A percentile compares a stretch with the other conserved stretches of the same genome.
These are phyloP conservation scores for Lactifluus piperatus DNA, from an alignment of 768 basidiomycete genomes.

Conservation along the genomic window DNA sequence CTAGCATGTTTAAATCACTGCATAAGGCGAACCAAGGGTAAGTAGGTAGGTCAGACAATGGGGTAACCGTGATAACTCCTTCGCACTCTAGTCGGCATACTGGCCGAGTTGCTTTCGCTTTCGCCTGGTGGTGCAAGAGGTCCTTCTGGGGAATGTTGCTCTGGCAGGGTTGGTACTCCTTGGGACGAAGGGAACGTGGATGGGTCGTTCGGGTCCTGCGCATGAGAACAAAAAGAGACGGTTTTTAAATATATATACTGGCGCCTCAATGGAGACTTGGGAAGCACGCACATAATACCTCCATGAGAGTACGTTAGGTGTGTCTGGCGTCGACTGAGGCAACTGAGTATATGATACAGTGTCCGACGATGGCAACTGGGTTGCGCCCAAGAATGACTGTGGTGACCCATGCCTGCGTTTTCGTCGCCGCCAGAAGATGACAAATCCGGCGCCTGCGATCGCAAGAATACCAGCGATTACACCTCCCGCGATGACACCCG, in stretches of 20 bases:
- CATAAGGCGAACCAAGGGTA: no score
- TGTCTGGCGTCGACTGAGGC: not conserved
- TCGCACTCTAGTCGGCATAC: no score
- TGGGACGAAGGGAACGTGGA: conserved; percentile 1
- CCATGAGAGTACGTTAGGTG: not conserved
- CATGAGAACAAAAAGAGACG: not conserved
- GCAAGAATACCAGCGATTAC: not conserved
- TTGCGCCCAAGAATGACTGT: not conserved
- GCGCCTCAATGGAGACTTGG: not conserved
- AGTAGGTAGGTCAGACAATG: not conserved
- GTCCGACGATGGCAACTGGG: not conserved
- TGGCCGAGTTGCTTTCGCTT: not conserved
- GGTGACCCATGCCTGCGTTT: not conserved
- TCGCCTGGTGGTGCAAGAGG: not conserved
- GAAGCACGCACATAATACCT: conserved; percentile 4
- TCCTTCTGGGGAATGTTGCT: not conserved
- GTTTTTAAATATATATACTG: not conserved
- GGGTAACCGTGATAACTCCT: not conserved
- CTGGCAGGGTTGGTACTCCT: no score
- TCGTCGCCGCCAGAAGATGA: not conserved
- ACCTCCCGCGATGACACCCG: not conserved
- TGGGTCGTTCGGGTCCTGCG: conserved; percentile 8
- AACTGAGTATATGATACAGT: not conserved
- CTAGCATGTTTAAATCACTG: no score
- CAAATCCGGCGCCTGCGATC: not conserved